Conservation (phyloP, 345 rosid species). For the Combretum micranthum region DNA sequence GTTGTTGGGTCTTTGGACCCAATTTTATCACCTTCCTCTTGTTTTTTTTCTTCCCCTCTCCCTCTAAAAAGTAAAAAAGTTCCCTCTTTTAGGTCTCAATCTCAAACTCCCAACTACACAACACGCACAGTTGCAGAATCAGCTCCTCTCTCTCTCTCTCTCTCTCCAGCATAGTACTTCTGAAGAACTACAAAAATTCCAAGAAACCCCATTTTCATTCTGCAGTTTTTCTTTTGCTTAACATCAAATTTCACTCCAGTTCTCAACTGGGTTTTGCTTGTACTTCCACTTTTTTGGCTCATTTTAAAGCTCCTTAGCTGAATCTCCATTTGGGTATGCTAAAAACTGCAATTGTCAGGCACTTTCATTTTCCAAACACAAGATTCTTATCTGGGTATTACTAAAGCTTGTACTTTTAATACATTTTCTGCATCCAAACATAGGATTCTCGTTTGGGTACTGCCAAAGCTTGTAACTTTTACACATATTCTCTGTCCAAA, state of each 20-base stretch:
- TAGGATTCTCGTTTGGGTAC: neutral
- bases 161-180: too few relatives aligned
- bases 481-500: too few relatives aligned
- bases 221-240: conserved; percentile 7
- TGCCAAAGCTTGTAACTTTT: neutral
- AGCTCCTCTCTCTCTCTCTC: neutral
- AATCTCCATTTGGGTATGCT: neutral
- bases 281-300: neutral
- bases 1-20: conserved; percentile 11
- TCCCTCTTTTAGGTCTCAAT: conserved; percentile 8
- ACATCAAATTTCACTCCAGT: conserved; percentile 1
- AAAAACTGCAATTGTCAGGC: neutral
- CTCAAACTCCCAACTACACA: conserved; percentile 6
- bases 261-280: conserved; percentile 16
- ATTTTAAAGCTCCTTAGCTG: too few relatives aligned
- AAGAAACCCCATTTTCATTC: neutral
- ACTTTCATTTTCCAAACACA: neutral
- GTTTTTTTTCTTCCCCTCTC: conserved; percentile 5
- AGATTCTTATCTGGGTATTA: conserved; percentile 9
- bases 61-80: conserved; percentile 5
- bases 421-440: neutral
- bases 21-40: conserved; percentile 17
- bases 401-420: neutral
- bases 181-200: conserved; percentile 3
- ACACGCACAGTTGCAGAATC: neutral